A percentile compares a stretch with the other conserved stretches of the same genome.
These are phyloP conservation scores for Fusarium luffae DNA, from an alignment of 2,329 filamentous ascomycete genomes.

Conservation along the genomic window DNA sequence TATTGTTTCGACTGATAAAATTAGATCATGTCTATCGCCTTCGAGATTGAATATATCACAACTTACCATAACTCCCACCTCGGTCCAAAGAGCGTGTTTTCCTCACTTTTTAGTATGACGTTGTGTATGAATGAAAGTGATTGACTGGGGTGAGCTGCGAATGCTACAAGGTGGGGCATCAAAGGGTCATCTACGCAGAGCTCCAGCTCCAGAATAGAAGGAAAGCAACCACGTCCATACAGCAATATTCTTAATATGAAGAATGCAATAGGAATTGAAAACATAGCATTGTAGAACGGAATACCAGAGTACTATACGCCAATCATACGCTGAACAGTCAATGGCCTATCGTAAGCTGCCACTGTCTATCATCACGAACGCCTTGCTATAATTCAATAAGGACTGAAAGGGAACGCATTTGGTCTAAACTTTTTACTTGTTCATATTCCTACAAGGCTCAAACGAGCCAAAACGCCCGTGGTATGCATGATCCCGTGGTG, in stretches of 20 bases:
- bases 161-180: conserved; percentile 36
- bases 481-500: conserved; percentile 49
- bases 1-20: conserved; percentile 91
- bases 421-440: conserved; percentile 18
- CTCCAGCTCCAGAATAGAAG: conserved; percentile 2
- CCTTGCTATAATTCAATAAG: not conserved
- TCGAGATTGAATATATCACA: not conserved
- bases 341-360: not conserved
- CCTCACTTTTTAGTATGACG: conserved; percentile 35
- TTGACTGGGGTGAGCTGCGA: conserved; percentile 21
- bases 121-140: conserved; percentile 43
- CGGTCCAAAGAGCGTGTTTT: conserved; percentile 4
- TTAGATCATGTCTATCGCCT: conserved; percentile 4
- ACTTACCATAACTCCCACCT: conserved; percentile 45
- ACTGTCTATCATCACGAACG: not conserved
- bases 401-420: not conserved
- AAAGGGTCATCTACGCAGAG: conserved; percentile 27
- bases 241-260: not conserved
- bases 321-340: not conserved
- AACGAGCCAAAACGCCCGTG: conserved; percentile 49
- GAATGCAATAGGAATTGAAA: not conserved
- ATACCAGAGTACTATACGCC: not conserved
- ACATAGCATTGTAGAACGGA: not conserved
- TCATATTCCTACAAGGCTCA: conserved; percentile 48
- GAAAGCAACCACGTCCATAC: conserved; percentile 2